Evolutionary conservation across 768 basidiomycete genomes (phyloP).

Genomic region (Leccinum olivaceopallidum): DNA sequence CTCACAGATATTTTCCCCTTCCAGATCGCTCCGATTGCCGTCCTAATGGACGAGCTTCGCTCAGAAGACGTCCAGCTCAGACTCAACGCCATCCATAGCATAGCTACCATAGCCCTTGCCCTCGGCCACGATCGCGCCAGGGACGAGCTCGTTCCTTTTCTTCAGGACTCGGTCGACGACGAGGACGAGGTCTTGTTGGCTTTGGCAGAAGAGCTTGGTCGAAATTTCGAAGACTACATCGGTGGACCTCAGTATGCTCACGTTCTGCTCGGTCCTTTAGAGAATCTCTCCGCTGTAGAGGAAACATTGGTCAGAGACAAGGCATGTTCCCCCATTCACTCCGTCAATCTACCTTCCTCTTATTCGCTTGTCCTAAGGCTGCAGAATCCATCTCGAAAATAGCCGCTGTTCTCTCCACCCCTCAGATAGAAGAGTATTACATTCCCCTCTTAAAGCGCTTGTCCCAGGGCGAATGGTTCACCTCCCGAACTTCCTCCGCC

Average conservation of each 20-base stretch:
- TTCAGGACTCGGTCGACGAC: conserved; percentile 98
- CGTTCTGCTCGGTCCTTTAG: conserved; percentile 85
- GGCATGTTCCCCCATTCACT: conserved; percentile 46
- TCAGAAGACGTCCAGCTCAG: conserved; percentile 97
- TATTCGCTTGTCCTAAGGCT: conserved; percentile 54
- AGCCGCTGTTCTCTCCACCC: conserved; percentile 69
- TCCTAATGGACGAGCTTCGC: conserved; percentile 96
- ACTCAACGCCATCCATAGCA: conserved; percentile 94
- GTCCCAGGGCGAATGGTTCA: conserved; percentile 97
- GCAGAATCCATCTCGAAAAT: conserved; percentile 95
- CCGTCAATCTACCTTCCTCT: background rate
- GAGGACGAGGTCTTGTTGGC: conserved; percentile 98
- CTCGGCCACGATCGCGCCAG: conserved; percentile 93
- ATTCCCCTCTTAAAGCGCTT: conserved; percentile 90
- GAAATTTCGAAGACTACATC: conserved; percentile 90
- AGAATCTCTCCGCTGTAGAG: conserved; percentile 95
- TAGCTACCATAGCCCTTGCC: conserved; percentile 97
- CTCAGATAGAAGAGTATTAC: conserved; percentile 86
- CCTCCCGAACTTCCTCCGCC: conserved; percentile 93
- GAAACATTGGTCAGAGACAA: conserved; percentile 98
- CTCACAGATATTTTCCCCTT: conserved; percentile 17
- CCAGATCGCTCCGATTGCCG: conserved; percentile 91
- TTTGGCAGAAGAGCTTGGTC: conserved; percentile 92
- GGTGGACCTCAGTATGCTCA: conserved; percentile 89
- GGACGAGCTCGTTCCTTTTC: conserved; percentile 93